Percentiles rank a stretch among this genome's conserved stretches.
phyloP scores from a whole-genome alignment of 495 filamentous ascomycete genomes.

The Hypoxylon lienhwacheense region DNA sequence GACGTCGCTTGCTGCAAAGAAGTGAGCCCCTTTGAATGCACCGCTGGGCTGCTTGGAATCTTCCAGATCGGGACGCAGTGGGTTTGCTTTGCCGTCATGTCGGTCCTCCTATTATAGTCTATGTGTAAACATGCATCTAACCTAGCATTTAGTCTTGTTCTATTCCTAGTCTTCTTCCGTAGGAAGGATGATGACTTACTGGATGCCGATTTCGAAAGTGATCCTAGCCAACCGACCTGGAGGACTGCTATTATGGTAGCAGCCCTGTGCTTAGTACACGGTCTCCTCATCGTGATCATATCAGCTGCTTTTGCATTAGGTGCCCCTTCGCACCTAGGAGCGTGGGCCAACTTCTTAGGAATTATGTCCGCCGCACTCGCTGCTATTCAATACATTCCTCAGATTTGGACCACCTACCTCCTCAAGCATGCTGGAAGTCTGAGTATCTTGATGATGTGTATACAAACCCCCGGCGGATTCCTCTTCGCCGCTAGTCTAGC shows the following conservation, averaged over 20 bases:
- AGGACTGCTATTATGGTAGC: constrained; percentile 75
- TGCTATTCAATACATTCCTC: constrained; percentile 87
- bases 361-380: constrained; percentile 76
- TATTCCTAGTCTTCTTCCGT: constrained; percentile 83
- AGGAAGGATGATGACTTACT: constrained; percentile 61
- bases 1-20: constrained; percentile 84
- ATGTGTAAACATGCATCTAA: constrained; percentile 5
- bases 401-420: constrained; percentile 87
- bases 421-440: constrained; percentile 83
- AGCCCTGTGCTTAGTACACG: constrained; percentile 68
- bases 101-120: constrained; percentile 36
- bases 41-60: constrained; percentile 81
- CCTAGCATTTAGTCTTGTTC: constrained; percentile 60
- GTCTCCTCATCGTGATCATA: constrained; percentile 65
- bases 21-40: constrained; percentile 78
- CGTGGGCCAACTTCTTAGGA: constrained; percentile 84
- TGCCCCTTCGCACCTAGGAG: constrained; percentile 59
- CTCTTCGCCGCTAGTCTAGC: constrained; percentile 86
- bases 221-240: constrained; percentile 60
- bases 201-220: constrained; percentile 43
- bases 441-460: constrained; percentile 97
- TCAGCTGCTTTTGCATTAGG: constrained; percentile 62
- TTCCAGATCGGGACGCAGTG: constrained; percentile 89
- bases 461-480: constrained; percentile 90
- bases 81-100: constrained; percentile 91